phyloP scores from a whole-genome alignment of 73 alveolate genomes.

The Uronychia setigera region DNA sequence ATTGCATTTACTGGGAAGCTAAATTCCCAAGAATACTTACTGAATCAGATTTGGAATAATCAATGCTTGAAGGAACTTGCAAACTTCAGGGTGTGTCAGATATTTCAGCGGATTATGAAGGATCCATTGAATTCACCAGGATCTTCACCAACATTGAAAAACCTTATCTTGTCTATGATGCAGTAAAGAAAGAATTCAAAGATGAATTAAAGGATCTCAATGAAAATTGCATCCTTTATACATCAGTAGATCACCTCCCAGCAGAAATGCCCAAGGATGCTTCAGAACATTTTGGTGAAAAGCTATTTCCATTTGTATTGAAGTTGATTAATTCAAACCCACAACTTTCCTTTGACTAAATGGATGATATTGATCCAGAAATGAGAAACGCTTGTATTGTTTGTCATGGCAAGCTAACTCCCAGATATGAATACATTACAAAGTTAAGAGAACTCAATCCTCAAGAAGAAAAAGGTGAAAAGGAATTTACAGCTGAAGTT shows the following conservation, averaged over 20 bases:
- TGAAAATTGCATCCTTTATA: slow-evolving; percentile 65
- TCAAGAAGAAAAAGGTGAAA: slow-evolving; percentile 15
- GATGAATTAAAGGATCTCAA: slow-evolving; percentile 33
- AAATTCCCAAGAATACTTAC: slow-evolving; percentile 81
- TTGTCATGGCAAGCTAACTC: slow-evolving; percentile 74
- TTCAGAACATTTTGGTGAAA: slow-evolving; percentile 72
- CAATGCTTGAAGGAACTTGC: slow-evolving; percentile 35
- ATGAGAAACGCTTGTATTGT: slow-evolving; percentile 56
- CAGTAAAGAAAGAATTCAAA: slow-evolving; percentile 55
- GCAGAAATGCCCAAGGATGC: slow-evolving; percentile 93
- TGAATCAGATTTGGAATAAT: slow-evolving; percentile 49
- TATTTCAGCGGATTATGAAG: slow-evolving; percentile 90
- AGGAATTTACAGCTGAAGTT: slow-evolving; percentile 9
- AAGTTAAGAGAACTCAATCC: slow-evolving; percentile 56
- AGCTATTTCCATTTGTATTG: slow-evolving; percentile 54
- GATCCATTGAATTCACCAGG: slow-evolving; percentile 80
- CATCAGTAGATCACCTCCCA: slow-evolving; percentile 87
- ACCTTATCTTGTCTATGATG: slow-evolving; percentile 80
- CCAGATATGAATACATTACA: slow-evolving; percentile 49
- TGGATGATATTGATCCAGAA: slow-evolving; percentile 46
- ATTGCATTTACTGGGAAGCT: slow-evolving; percentile 87
- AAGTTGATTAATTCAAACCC: slow-evolving; percentile 59
- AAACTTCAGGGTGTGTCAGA: slow-evolving; percentile 86
- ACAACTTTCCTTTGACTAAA: slow-evolving; percentile 52
- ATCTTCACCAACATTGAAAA: slow-evolving; percentile 80